Base-by-base conservation (phyloP, 768 basidiomycete genomes). In the Pulveroboletus sp. region DNA sequence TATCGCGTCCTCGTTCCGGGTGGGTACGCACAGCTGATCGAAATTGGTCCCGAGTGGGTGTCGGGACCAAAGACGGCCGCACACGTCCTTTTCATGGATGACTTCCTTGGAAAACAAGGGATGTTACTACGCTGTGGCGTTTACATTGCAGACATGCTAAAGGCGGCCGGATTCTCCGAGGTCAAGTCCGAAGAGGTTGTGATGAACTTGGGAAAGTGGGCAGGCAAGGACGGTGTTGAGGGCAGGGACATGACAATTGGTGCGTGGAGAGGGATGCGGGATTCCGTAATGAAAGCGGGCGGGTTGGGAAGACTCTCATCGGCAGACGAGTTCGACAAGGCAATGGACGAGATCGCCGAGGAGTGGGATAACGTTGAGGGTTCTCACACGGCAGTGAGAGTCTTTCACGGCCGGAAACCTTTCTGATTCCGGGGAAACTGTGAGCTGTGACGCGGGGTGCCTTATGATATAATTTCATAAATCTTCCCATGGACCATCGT, bases 21-120 rank as follows among this genome's bases (percentile, higher is more conserved):
- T 2, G 70, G 70, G 4, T 68, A 61, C 24, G 57, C 56, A 3
- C 71, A 72, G 35, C 51, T 71, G n/a, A 49, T 63, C 26, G 69
- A 72, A 40, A 40, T 30, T n/a, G 57, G 56, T 2, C 51, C 58
- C 30, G 53, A 56, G 17, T 61, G 49, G 53, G 7, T 27, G 0
- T 56, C 56, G 1, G 59, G 62, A 5, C 27, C 44, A 1, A 54
- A 54, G 17, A 58, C 59, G 4, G 49, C 57, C 0, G 11, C 7
- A 11, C 45, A 53, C 5, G 1, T 52, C 11, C 22, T 55, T 17
- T 54, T 58, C 2, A 2, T 56, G 43, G 56, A 58, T 6, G 50
- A 45, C 1, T 53, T 63, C 5, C 2, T 63, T 0, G 55, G 23
- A 2, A 26, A 8, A 3, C 59, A 24, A 36, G 51, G 47, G 8